Percentiles rank a stretch among this genome's conserved stretches.
phyloP scores from a whole-genome alignment of 129 eudicot species.

The Helianthus annuus region HanXRQr2.0-SUNRISE NC_035445.2:84659393-84659892 shows the following conservation, averaged over 20 bases:
- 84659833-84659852: not conserved
- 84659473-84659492: conserved; percentile 40
- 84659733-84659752: conserved; percentile 95
- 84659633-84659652: conserved; percentile 61
- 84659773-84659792: conserved; percentile 89
- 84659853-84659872: too few relatives aligned
- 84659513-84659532: not conserved
- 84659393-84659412: not conserved
- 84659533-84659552: conserved; percentile 27
- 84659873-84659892: not conserved
- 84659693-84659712: conserved; percentile 61
- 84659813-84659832: not conserved
- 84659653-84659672: conserved; percentile 56
- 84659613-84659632: conserved; percentile 78
- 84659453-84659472: conserved; percentile 40
- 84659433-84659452: conserved; percentile 23
- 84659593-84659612: conserved; percentile 74
- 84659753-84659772: conserved; percentile 69
- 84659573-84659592: conserved; percentile 63
- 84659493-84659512: not conserved
- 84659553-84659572: conserved; percentile 68
- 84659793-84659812: conserved; percentile 64
- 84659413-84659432: not conserved
- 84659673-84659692: conserved; percentile 66
- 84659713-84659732: conserved; percentile 85